Percentiles rank a stretch among this genome's conserved stretches.
Conservation (phyloP, 805 yeast species). For the Cyberlindnera maclurae region DNA sequence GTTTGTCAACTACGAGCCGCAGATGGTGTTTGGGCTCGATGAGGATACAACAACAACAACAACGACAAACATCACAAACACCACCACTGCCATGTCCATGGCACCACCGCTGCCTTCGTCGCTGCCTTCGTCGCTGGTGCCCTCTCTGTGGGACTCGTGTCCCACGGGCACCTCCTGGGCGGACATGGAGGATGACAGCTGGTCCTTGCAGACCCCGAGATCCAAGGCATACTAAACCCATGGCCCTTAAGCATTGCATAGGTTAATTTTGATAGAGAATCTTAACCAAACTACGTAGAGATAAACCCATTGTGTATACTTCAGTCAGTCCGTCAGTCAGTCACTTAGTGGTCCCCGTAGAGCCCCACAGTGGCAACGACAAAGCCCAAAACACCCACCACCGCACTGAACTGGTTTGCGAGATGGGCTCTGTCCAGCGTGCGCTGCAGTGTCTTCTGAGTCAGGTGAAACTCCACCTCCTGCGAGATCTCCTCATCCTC, state of each 20-base stretch:
- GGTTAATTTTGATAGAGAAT: too few species aligned
- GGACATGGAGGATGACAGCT: constrained; percentile 11
- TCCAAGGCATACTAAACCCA: too few species aligned
- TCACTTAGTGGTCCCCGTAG: constrained; percentile 40
- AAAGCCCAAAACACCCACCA: constrained; percentile 39
- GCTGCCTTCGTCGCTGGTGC: constrained; percentile 1
- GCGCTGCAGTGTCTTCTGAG: constrained; percentile 29
- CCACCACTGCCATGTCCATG: too few species aligned
- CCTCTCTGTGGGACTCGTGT: constrained; percentile 4
- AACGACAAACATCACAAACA: too few species aligned
- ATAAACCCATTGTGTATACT: too few species aligned
- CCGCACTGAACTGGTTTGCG: constrained; percentile 35
- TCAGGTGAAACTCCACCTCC: constrained; percentile 37
- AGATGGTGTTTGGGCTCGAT: constrained; percentile 4
- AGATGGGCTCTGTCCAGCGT: constrained; percentile 29
- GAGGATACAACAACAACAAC: background rate
- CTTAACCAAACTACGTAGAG: too few species aligned
- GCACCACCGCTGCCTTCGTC: background rate
- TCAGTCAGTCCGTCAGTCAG: too few species aligned
- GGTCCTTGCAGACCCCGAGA: constrained; percentile 6
- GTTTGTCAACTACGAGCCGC: constrained; percentile 6
- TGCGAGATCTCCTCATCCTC: constrained; percentile 31
- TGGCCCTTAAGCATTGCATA: too few species aligned
- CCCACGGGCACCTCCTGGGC: constrained; percentile 14
- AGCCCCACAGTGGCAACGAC: constrained; percentile 47